phyloP scores from a whole-genome alignment of 1,139 yeast genomes.

The Sugiyamaella grinbergsii region DNA sequence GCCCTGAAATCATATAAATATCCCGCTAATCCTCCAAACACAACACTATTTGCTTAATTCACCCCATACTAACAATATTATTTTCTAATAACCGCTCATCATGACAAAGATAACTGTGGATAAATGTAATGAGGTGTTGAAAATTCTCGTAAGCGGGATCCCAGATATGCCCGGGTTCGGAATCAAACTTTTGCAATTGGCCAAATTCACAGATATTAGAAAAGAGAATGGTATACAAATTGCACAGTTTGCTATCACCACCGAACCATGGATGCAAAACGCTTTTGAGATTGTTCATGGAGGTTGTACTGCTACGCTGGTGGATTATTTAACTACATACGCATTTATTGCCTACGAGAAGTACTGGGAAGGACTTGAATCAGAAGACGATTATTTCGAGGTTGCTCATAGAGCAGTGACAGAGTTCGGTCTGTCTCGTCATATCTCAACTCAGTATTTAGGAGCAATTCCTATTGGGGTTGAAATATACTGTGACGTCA shows the following conservation, averaged over 20 bases:
- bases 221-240: slow-evolving; percentile 17
- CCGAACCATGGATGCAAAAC: slow-evolving; percentile 33
- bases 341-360: slow-evolving; percentile 34
- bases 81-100: too few species aligned
- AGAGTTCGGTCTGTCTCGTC: slow-evolving; percentile 38
- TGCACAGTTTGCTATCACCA: slow-evolving; percentile 29
- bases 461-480: slow-evolving; percentile 37
- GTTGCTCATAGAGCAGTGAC: slow-evolving; percentile 20
- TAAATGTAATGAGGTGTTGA: slow-evolving; percentile 9
- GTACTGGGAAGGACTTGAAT: slow-evolving; percentile 32
- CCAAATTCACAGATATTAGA: slow-evolving; percentile 9
- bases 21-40: too few species aligned
- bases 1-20: too few species aligned
- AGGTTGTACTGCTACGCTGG: slow-evolving; percentile 41
- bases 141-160: background rate
- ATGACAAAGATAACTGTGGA: slow-evolving; percentile 6
- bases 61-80: too few species aligned
- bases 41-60: too few species aligned
- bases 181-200: background rate
- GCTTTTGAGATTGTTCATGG: slow-evolving; percentile 39
- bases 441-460: slow-evolving; percentile 36
- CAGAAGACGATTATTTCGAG: slow-evolving; percentile 24
- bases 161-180: slow-evolving; percentile 13
- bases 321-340: slow-evolving; percentile 36
- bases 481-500: slow-evolving; percentile 32